Conservation (phyloP, 2,329 filamentous ascomycete genomes). For the Cytospora chrysosperma region DNA sequence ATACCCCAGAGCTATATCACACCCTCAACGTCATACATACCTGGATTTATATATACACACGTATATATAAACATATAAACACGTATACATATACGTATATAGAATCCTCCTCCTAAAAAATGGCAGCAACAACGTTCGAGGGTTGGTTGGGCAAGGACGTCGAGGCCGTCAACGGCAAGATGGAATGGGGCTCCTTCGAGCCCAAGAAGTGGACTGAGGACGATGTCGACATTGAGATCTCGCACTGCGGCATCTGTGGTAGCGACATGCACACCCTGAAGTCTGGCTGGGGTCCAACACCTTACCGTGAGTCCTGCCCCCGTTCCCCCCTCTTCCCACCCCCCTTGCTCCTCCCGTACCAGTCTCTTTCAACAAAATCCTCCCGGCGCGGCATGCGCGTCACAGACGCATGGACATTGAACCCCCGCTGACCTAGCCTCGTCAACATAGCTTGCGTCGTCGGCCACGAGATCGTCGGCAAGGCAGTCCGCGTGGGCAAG, state of each 20-base stretch:
- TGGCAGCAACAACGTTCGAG: slow-evolving; percentile 42
- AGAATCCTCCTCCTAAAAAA: no score
- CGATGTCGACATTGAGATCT: slow-evolving; percentile 60
- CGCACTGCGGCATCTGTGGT: slow-evolving; percentile 62
- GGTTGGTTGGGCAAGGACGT: slow-evolving; percentile 44
- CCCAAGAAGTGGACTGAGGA: slow-evolving; percentile 61
- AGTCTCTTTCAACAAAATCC: neutral
- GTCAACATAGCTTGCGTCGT: slow-evolving; percentile 44
- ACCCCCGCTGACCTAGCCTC: neutral
- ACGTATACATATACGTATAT: no score
- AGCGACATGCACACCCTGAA: slow-evolving; percentile 56
- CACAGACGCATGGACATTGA: neutral
- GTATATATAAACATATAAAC: no score
- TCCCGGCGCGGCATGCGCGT: neutral
- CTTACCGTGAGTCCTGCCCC: slow-evolving; percentile 36
- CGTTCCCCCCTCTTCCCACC: neutral
- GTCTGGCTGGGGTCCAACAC: slow-evolving; percentile 46
- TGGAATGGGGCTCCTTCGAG: slow-evolving; percentile 52
- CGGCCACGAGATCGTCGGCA: slow-evolving; percentile 61
- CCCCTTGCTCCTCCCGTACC: no score
- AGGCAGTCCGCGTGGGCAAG: slow-evolving; percentile 49
- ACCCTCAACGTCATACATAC: neutral
- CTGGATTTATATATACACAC: no score
- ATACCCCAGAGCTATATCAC: neutral
- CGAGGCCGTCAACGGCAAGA: slow-evolving; percentile 43